These are phyloP conservation scores for Sporothrix brasiliensis DNA, from an alignment of 2,329 filamentous ascomycete species.

Conservation along the genomic window DNA sequence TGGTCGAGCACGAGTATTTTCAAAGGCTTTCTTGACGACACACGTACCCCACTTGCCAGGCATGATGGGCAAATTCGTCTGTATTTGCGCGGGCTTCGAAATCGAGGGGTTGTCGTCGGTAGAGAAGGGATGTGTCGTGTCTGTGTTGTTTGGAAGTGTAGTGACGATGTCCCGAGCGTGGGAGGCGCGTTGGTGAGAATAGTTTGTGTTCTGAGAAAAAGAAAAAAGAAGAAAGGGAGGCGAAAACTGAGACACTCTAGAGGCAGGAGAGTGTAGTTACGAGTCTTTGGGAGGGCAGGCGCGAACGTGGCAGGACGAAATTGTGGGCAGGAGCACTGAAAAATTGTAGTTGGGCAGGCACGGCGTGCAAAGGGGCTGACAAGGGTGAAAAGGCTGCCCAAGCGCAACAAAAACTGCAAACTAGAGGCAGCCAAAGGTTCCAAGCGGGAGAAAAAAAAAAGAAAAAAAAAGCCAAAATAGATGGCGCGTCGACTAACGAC, in stretches of 20 bases:
- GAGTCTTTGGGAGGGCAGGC: constrained; percentile 1
- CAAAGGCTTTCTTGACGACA: neutral
- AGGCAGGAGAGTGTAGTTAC: neutral
- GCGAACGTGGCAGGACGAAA: constrained; percentile 7
- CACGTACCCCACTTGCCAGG: constrained; percentile 25
- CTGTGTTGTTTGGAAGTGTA: neutral
- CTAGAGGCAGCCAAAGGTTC: constrained; percentile 14
- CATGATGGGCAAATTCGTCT: constrained; percentile 12
- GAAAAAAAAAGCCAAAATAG: neutral
- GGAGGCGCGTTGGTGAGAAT: neutral
- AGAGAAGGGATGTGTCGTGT: neutral
- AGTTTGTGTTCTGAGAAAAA: neutral
- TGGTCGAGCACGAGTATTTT: neutral
- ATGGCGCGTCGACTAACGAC: neutral
- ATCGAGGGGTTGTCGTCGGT: neutral
- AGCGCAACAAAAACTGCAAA: neutral
- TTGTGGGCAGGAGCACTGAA: neutral
- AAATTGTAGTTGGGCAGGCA: constrained; percentile 28
- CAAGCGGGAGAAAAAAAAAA: neutral
- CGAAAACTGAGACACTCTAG: neutral
- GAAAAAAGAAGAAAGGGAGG: neutral
- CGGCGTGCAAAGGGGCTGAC: constrained; percentile 1
- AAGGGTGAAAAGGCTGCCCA: constrained; percentile 11
- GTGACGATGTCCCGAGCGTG: constrained; percentile 17
- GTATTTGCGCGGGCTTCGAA: neutral